Conservation (phyloP, 164 flowering plant species). For the Brasenia schreberi region DNA sequence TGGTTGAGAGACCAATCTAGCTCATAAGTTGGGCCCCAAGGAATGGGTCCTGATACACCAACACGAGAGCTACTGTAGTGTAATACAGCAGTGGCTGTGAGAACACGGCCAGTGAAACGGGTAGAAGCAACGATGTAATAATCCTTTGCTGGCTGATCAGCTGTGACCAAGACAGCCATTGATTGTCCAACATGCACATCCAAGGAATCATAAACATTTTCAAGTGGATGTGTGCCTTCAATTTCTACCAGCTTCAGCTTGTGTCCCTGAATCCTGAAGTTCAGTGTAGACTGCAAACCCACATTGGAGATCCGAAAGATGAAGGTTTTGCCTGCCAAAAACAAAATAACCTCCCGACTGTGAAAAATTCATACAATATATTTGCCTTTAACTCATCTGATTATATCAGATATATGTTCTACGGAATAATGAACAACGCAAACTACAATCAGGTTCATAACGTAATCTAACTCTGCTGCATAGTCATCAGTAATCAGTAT, state of each 20-base stretch:
- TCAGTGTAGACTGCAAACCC: slow-evolving; percentile 31
- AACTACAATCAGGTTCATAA: too few relatives aligned
- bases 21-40: slow-evolving; percentile 24
- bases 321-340: slow-evolving; percentile 26
- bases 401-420: too few relatives aligned
- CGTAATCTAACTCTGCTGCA: too few relatives aligned
- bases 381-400: too few relatives aligned
- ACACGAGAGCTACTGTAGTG: slow-evolving; percentile 20
- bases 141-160: slow-evolving; percentile 24
- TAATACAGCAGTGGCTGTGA: slow-evolving; percentile 26
- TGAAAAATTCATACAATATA: too few relatives aligned
- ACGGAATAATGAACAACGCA: too few relatives aligned
- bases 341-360: too few relatives aligned
- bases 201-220: slow-evolving; percentile 27
- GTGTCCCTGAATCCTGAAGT: slow-evolving; percentile 44
- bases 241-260: slow-evolving; percentile 27
- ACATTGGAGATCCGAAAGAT: slow-evolving; percentile 38
- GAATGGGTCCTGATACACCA: slow-evolving; percentile 20
- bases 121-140: slow-evolving; percentile 43
- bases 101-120: slow-evolving; percentile 23
- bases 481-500: too few relatives aligned
- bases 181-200: slow-evolving; percentile 47
- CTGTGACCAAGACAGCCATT: slow-evolving; percentile 27
- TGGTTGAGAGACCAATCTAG: slow-evolving; percentile 34
- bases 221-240: slow-evolving; percentile 48